phyloP scores from a whole-genome alignment of 495 filamentous ascomycete genomes.

The Penicillium paradoxum region DNA sequence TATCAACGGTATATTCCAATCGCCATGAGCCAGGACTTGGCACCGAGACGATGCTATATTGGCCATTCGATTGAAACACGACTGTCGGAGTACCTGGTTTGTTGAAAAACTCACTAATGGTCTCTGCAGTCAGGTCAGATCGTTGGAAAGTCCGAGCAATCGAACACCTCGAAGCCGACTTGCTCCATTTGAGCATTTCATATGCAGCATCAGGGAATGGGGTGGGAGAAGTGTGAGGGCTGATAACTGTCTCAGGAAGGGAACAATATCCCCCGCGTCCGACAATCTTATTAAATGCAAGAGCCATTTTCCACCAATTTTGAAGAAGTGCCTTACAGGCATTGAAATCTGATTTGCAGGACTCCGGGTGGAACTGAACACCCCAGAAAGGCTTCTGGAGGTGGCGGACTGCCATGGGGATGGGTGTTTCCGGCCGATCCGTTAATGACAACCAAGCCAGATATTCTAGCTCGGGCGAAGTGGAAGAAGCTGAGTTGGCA shows the following conservation, averaged over 20 bases:
- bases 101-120: conserved; percentile 36
- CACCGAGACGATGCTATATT: conserved; percentile 39
- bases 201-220: conserved; percentile 28
- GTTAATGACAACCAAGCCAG: conserved; percentile 37
- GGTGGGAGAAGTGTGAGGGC: conserved; percentile 14
- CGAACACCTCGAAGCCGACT: conserved; percentile 26
- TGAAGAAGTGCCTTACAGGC: conserved; percentile 60
- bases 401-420: conserved; percentile 77
- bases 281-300: conserved; percentile 34
- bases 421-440: conserved; percentile 23
- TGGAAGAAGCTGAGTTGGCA: conserved; percentile 43
- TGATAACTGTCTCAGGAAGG: conserved; percentile 24
- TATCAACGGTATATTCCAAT: conserved; percentile 33
- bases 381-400: conserved; percentile 75
- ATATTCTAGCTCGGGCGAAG: conserved; percentile 23
- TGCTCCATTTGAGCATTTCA: conserved; percentile 36
- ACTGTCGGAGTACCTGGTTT: conserved; percentile 34
- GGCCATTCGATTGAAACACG: conserved; percentile 41
- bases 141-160: conserved; percentile 23
- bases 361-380: conserved; percentile 93
- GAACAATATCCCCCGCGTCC: conserved; percentile 27
- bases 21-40: conserved; percentile 40
- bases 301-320: conserved; percentile 65
- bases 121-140: conserved; percentile 25
- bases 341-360: conserved; percentile 71